phyloP scores from a whole-genome alignment of 2,329 filamentous ascomycete genomes.

The Cercospora nicotianae region DNA sequence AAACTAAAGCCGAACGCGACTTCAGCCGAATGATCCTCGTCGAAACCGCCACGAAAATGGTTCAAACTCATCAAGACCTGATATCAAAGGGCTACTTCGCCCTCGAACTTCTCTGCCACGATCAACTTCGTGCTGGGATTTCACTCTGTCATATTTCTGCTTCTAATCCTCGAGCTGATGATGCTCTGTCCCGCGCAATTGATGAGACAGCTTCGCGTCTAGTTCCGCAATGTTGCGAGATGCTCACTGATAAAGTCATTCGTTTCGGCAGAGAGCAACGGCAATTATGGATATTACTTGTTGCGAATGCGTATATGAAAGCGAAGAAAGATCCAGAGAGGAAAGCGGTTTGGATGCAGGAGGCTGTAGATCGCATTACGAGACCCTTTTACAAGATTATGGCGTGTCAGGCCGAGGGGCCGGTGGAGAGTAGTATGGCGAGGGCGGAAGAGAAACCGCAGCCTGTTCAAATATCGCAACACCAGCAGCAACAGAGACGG shows the following conservation, averaged over 20 bases:
- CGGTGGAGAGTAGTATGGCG: not conserved
- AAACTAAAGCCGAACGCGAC: slow-evolving; percentile 29
- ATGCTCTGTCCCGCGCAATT: slow-evolving; percentile 26
- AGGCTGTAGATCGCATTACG: slow-evolving; percentile 35
- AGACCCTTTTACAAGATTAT: slow-evolving; percentile 37
- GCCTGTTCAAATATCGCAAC: slow-evolving; percentile 3
- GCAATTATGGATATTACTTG: slow-evolving; percentile 36
- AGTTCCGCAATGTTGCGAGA: slow-evolving; percentile 31
- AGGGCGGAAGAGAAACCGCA: not conserved
- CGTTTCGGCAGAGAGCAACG: slow-evolving; percentile 36
- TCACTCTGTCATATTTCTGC: slow-evolving; percentile 33
- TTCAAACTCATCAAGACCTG: slow-evolving; percentile 31
- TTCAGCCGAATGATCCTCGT: slow-evolving; percentile 36
- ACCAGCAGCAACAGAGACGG: not conserved
- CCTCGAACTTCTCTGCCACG: slow-evolving; percentile 33
- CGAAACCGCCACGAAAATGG: slow-evolving; percentile 32
- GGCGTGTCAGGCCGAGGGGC: slow-evolving; percentile 34
- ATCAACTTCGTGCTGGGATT: slow-evolving; percentile 35
- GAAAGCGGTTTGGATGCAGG: slow-evolving; percentile 33
- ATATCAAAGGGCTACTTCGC: slow-evolving; percentile 29
- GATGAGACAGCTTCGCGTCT: slow-evolving; percentile 28
- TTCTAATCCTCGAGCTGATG: slow-evolving; percentile 28
- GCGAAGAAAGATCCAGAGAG: slow-evolving; percentile 29
- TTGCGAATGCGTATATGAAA: slow-evolving; percentile 33
- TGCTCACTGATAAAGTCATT: slow-evolving; percentile 34